Base-by-base conservation (phyloP, 208 protist genomes). In the Trypanosoma theileri region DNA sequence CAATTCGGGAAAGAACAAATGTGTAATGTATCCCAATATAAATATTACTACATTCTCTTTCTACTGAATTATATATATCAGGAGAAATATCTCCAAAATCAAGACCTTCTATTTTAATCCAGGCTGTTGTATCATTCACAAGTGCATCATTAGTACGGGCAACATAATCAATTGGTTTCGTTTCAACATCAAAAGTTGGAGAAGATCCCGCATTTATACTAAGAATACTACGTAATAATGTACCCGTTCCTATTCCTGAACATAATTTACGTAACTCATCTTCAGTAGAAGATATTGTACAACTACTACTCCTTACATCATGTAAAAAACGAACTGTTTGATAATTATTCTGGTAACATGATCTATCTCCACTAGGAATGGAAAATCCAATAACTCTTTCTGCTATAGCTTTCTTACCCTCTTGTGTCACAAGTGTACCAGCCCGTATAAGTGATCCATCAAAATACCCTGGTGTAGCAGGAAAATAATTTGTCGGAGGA, bases 61-160 rank as follows among this genome's bases (percentile, higher is more conserved):
- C 50, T 12, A 85, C 62, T 17, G 70, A 16, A 59, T 89, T 72
- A 53, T 84, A 94, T 14, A 58, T 68, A 7, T 75, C 73, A n/a
- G 77, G 46, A 4, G 57, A 50, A 45, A 59, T 17, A 17, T 65
- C 54, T 16, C 72, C 44, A n/a, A 78, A 71, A 24, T 67, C 26
- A 21, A 89, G 46, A 3, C 84, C 81, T 50, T 82, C 55, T 55
- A 94, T 83, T 57, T 71, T 21, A 68, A 89, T 79, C 89, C 89
- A 94, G 64, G 79, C 86, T 13, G 67, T 70, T 31, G 88, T 88
- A 56, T 91, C 84, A 66, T 89, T 92, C n/a, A 63, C 60, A 22
- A 85, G 61, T 19, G 86, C 89, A 59, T 92, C 89, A 67, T 79
- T 89, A n/a, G 89, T 92, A 31, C 64, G 65, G 9, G 79, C 89